Base-by-base conservation (phyloP, 2,329 filamentous ascomycete species). In the Alternaria angustiovoidea region DNA sequence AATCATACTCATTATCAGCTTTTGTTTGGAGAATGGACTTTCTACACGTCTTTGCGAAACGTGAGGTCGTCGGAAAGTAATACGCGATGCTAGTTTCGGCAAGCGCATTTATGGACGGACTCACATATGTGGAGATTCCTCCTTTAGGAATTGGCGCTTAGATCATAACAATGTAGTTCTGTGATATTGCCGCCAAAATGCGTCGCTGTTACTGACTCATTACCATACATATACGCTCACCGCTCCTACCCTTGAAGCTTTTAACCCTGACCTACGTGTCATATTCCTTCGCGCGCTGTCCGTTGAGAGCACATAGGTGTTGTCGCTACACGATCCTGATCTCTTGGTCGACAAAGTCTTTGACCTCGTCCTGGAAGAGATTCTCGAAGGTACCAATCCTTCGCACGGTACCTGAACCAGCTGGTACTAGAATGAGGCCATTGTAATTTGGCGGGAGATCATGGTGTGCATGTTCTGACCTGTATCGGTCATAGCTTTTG, bases 1-100 rank as follows among this genome's bases (percentile, higher is more conserved):
- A 51, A 51, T 51, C 49, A 51, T 41, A 41, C 34, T 51, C 36
- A 41, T 51, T 41, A 16, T 41, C 30, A 41, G 22, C 49, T 51
- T 26, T 30, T 51, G 18, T 20, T 42, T 14, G 39, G 20, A 18
- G 6, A 30, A n/a, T 11, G 5, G 18, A 22, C 18, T 14, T 20
- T 22, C 9, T 26, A 41, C 22, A 2, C 38, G 9, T 11, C 5
- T 41, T 41, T 22, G 38, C 38, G 38, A 41, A 22, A 41, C 2
- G 38, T 41, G 38, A 41, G 38, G 38, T 41, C 2, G 38, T 12
- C 1, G 38, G 18, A 41, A 41, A 41, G 38, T 22, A 12, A 14
- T 22, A 7, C 38, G 38, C 38, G 38, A 22, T 22, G 38, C 38
- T 22, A 41, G 18, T 22, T 41, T 41, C 18, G 18, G 38, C 18